Percentiles rank a stretch among this genome's conserved stretches.
Conservation (phyloP, 495 filamentous ascomycete genomes). For the Chaetomium tenue region DNA sequence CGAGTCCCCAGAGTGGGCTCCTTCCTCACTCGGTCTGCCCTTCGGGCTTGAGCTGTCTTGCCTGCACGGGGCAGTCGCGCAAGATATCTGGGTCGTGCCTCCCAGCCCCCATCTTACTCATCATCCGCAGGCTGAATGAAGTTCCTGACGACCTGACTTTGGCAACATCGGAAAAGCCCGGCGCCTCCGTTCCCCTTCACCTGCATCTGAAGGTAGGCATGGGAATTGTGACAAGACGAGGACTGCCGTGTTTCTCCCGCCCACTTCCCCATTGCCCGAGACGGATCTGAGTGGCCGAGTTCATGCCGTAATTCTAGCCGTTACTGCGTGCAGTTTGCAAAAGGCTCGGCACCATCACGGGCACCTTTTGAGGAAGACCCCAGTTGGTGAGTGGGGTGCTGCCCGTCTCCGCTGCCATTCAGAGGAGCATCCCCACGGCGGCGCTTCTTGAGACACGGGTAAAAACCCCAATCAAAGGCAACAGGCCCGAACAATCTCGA, state of each 20-base stretch:
- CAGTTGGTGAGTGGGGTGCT: slow-evolving; percentile 26
- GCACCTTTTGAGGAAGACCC: slow-evolving; percentile 6
- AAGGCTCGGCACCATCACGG: slow-evolving; percentile 23
- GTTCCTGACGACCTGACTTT: slow-evolving; percentile 12
- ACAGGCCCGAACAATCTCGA: slow-evolving; percentile 35
- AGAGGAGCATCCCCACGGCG: slow-evolving; percentile 24
- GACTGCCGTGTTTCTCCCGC: slow-evolving; percentile 6
- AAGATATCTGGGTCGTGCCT: neutral
- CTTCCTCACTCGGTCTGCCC: slow-evolving; percentile 21
- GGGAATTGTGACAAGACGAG: slow-evolving; percentile 7
- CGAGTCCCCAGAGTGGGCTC: neutral
- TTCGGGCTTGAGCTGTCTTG: neutral
- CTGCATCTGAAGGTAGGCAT: neutral
- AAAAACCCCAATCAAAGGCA: slow-evolving; percentile 35
- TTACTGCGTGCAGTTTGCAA: slow-evolving; percentile 15
- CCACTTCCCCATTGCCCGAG: slow-evolving; percentile 6
- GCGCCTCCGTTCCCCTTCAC: neutral
- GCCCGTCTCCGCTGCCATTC: slow-evolving; percentile 3
- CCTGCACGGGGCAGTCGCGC: slow-evolving; percentile 12
- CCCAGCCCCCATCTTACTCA: slow-evolving; percentile 2
- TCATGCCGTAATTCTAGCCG: slow-evolving; percentile 13
- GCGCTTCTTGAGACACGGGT: slow-evolving; percentile 34
- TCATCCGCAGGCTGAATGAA: neutral
- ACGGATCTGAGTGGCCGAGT: slow-evolving; percentile 15
- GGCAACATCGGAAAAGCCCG: slow-evolving; percentile 13